Evolutionary conservation across 768 basidiomycete species (phyloP), one percentile per base, ranked within the genome.

Genomic region (Leccinum rimulosum): DNA sequence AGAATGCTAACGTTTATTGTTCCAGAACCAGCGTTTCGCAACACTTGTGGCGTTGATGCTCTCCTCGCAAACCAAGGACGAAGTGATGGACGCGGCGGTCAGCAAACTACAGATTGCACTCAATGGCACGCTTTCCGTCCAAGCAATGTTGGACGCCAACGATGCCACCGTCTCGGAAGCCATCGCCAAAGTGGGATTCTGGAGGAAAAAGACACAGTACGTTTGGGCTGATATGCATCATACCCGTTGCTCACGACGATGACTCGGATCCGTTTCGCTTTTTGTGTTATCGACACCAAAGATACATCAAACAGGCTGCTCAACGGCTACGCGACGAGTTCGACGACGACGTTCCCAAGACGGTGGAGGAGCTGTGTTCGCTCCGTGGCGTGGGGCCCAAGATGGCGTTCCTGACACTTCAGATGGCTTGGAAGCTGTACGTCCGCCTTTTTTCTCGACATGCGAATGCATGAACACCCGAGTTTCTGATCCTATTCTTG

Each of bases 341-440:
- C 60, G 80, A 82, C 51, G 87, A 87, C 2, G 95, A 98, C 61
- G 87, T 98, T 0, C 96, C 96, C 0, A 86, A 89, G 69, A 95
- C 93, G 0, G 85, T 88, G 3, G 94, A 94, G 43, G 92, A 91
- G 47, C 77, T 99, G 10, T 92, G 93, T 64, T 88, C 88, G 5
- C 74, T 98, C 12, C 86, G 87, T 2, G 96, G 96, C 0, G 95
- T 98, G 0, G 96, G 96, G 0, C 95, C 95, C 0, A 98, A 98
- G 73, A 96, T 98, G 94, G 93, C 93, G 1, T 95, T 91, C 74
- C 72, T 97, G 35, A 77, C 86, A 2, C 78, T 96, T 2, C 93
- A 94, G 64, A 82, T 83, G 31, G 93, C 91, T 2, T 96, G 92
- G 93, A 82, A 91, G 62, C 61, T 92, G 89, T 91, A 66, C 56